A percentile compares a stretch with the other conserved stretches of the same genome.
Evolutionary conservation across 1,284 basidiomycete genomes (phyloP).

Genomic region (Moniliophthora roreri): DNA sequence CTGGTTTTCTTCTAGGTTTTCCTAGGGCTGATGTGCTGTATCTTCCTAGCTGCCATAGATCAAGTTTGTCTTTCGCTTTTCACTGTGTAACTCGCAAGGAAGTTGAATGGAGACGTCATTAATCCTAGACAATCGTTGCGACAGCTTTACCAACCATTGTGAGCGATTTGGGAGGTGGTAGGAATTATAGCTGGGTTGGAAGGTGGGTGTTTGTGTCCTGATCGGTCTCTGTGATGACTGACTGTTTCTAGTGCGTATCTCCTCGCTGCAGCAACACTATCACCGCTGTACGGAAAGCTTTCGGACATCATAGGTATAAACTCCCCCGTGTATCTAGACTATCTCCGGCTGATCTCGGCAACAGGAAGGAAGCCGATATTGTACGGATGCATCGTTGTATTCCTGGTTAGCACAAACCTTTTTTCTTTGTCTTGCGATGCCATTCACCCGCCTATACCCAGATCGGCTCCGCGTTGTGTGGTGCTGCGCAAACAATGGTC

Average conservation of each 20-base stretch:
- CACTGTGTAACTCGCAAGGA: background rate
- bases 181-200: conserved; percentile 75
- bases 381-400: conserved; percentile 65
- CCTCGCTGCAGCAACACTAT: conserved; percentile 65
- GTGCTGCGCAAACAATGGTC: conserved; percentile 77
- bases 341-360: background rate
- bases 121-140: conserved; percentile 77
- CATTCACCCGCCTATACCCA: conserved; percentile 23
- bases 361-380: conserved; percentile 75
- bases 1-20: conserved; percentile 43
- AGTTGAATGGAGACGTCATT: background rate
- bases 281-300: conserved; percentile 76
- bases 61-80: conserved; percentile 36
- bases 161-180: conserved; percentile 63
- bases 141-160: conserved; percentile 84
- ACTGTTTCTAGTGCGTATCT: conserved; percentile 64
- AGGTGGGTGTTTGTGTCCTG: conserved; percentile 42
- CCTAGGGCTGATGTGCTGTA: conserved; percentile 50
- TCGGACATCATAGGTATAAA: conserved; percentile 25
- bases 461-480: conserved; percentile 81
- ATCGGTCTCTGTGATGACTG: background rate
- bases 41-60: conserved; percentile 61
- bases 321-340: conserved; percentile 22
- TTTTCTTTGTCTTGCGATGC: background rate
- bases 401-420: conserved; percentile 49